Evolutionary conservation across 495 filamentous ascomycete species (phyloP).

Genomic region (Astrothelium macrocarpum): DNA sequence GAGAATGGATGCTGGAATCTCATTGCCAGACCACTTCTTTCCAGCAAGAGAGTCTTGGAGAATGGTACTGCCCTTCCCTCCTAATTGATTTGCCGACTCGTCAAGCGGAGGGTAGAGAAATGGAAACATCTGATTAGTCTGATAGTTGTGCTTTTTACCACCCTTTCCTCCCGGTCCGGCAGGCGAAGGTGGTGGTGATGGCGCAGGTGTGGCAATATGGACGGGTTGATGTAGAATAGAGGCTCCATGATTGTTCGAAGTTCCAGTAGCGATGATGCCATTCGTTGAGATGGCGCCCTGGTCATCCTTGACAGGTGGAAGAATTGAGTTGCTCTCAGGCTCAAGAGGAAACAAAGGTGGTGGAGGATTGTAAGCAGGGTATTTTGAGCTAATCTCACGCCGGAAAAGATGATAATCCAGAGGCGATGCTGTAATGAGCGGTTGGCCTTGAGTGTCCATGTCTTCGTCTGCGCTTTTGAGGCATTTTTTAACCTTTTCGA

Average conservation of each 20-base stretch:
- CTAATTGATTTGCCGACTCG: conserved; percentile 68
- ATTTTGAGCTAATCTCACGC: conserved; percentile 97
- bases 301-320: conserved; percentile 71
- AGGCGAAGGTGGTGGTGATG: conserved; percentile 92
- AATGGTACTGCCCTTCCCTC: conserved; percentile 72
- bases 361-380: conserved; percentile 89
- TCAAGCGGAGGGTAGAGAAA: conserved; percentile 93
- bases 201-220: conserved; percentile 93
- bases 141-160: conserved; percentile 97
- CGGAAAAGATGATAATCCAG: conserved; percentile 94
- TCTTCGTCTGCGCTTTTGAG: conserved; percentile 25
- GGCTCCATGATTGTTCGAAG: conserved; percentile 38
- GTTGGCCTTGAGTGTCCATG: conserved; percentile 37
- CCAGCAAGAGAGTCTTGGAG: conserved; percentile 68
- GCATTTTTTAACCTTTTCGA: conserved; percentile 58
- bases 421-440: conserved; percentile 79
- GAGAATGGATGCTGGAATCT: conserved; percentile 83
- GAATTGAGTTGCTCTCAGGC: conserved; percentile 77
- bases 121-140: conserved; percentile 97
- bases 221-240: conserved; percentile 94
- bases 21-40: conserved; percentile 78
- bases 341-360: conserved; percentile 75
- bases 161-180: conserved; percentile 80
- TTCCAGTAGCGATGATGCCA: conserved; percentile 33
- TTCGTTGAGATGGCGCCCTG: conserved; percentile 40